Base-by-base conservation (phyloP, 1,139 yeast species). In the Taphrina pruni region DNA sequence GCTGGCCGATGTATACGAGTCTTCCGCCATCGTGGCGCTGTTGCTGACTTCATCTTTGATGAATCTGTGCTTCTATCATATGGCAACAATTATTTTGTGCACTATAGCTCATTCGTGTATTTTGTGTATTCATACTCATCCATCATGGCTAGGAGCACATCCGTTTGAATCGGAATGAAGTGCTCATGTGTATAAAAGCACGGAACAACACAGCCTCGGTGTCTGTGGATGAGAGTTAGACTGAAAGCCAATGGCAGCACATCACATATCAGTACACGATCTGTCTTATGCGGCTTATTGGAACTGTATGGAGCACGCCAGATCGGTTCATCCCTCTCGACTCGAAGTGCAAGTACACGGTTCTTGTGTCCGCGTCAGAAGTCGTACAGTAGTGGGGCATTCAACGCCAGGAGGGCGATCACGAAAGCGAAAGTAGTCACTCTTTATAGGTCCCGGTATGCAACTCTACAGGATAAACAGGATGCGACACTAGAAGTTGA, bases 11-110 rank as follows among this genome's bases (percentile, higher is more conserved):
- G n/a, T 21, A 50, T 21, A 21, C 54, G 54, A 21, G 7, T n/a
- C n/a, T 26, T 9, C 32, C 54, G 54, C 12, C 12, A 21, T 21
- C 32, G 32, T 11, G 36, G 54, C 36, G 36, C 36, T 11, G 8
- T 50, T 50, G 54, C 54, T 50, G 54, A 50, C 54, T 50, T 50
- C 54, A 50, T 50, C 54, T 26, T n/a, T 50, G 36, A 11, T 0
- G 36, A 50, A 50, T 50, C 20, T 35, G 54, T 50, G 21, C 54
- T 21, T 50, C 12, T 11, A 26, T 11, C 36, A 9, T 50, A 2
- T 35, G 32, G 32, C 32, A 26, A 26, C 32, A 26, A 26, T 26
- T 26, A 26, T 26, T 26, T 26, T 26, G 32, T 26, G 32, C 32
- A 26, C 32, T 26, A 26, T 26, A 26, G 32, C 32, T 26, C 32